Evolutionary conservation across 164 flowering plant genomes (phyloP).

Genomic region (Pachysandra terminalis): DNA sequence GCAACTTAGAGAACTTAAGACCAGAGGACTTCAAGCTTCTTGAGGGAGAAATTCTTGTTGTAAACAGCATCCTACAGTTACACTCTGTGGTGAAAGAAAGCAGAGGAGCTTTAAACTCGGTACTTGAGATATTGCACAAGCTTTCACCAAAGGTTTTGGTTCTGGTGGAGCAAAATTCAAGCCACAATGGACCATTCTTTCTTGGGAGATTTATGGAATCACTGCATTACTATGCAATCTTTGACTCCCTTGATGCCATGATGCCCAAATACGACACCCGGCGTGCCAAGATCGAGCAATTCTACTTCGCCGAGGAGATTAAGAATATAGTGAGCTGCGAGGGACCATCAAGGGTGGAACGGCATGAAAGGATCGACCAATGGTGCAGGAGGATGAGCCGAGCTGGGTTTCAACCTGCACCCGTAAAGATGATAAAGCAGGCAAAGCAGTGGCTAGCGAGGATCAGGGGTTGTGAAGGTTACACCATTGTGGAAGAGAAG

Average conservation of each 20-base stretch:
- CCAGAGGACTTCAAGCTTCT: slow-evolving; percentile 30
- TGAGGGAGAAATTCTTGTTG: slow-evolving; percentile 48
- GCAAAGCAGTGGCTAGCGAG: slow-evolving; percentile 52
- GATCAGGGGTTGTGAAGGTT: slow-evolving; percentile 40
- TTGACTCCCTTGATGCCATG: slow-evolving; percentile 58
- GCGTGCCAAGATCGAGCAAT: slow-evolving; percentile 48
- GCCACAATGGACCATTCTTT: slow-evolving; percentile 70
- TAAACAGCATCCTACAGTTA: slow-evolving; percentile 51
- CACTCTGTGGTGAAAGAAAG: slow-evolving; percentile 56
- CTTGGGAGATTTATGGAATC: slow-evolving; percentile 66
- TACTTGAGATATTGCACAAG: slow-evolving; percentile 55
- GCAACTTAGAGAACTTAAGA: slow-evolving; percentile 43
- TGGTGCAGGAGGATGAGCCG: slow-evolving; percentile 66
- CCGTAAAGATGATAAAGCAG: slow-evolving; percentile 34
- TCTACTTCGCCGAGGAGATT: slow-evolving; percentile 52
- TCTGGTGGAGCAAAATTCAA: slow-evolving; percentile 61
- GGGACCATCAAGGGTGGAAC: slow-evolving; percentile 45
- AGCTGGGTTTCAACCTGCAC: slow-evolving; percentile 58
- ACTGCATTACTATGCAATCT: slow-evolving; percentile 60
- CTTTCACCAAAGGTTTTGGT: slow-evolving; percentile 43
- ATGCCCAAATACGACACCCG: slow-evolving; percentile 40
- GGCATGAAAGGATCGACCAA: slow-evolving; percentile 61
- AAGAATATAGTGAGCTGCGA: slow-evolving; percentile 47
- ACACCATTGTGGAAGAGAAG: slow-evolving; percentile 47
- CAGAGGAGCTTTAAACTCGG: slow-evolving; percentile 47